Base-by-base conservation (phyloP, 345 rosid species). In the Ricinus communis region DNA sequence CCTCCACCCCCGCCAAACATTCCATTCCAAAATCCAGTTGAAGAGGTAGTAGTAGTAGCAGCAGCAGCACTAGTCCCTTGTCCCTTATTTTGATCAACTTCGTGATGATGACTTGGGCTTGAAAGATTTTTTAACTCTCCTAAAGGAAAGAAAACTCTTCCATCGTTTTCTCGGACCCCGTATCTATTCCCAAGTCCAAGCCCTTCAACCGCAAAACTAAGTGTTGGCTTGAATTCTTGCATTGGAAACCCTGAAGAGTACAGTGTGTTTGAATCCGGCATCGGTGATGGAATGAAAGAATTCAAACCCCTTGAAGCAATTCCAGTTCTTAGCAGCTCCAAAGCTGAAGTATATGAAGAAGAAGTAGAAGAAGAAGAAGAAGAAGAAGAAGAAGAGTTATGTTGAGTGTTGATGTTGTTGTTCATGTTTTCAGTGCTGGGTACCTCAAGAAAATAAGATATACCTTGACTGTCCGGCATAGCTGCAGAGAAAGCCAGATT, bases 151-250 rank as follows among this genome's bases (percentile, higher is more conserved):
- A 83, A 79, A 64, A 75, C 58, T 71, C 81, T 80, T 64, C 87
- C 87, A 19, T 53, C 76, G 75, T 73, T 82, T 36, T 83, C 86
- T 58, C 79, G 82, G 40, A 62, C 71, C 10, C 78, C 80, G 36
- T 78, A 65, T 62, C 84, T 74, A 49, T 62, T 79, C 50, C 73
- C 85, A 58, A 75, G 74, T 55, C 73, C 85, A 54, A 77, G 72
- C 63, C 83, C 86, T 69, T 85, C 87, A 25, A 83, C 68, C 1
- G 84, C 63, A 58, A 86, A 86, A 72, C 73, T 70, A 19, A 86
- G 74, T n/a, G 65, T 76, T 68, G 86, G 85, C 36, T 83, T 86
- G 58, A 81, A 74, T 18, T 85, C 86, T 73, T 81, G 88, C 77
- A 79, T 57, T 19, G 85, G 68, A 51, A 74, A 81, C 46, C 83